A percentile compares a stretch with the other conserved stretches of the same genome.
Evolutionary conservation across 2,329 filamentous ascomycete genomes (phyloP).

Genomic region (Penicillium thymicola): DNA sequence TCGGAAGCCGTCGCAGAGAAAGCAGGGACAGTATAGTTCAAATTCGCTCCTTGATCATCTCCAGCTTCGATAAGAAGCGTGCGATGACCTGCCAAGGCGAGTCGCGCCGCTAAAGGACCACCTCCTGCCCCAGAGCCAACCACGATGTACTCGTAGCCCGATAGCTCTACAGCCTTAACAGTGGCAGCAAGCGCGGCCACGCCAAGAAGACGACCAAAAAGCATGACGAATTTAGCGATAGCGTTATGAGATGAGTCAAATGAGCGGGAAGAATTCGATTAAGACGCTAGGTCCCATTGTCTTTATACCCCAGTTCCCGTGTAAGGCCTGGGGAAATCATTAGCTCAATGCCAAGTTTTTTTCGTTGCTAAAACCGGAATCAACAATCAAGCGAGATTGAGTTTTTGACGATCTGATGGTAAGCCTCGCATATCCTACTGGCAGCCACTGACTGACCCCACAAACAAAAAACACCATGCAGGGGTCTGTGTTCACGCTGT

Average conservation of each 20-base stretch:
- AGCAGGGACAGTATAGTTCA: conserved; percentile 31
- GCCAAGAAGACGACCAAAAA: conserved; percentile 9
- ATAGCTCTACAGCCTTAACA: conserved; percentile 22
- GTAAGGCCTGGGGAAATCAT: not conserved
- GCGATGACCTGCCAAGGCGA: conserved; percentile 35
- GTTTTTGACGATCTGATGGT: not conserved
- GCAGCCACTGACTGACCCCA: not conserved
- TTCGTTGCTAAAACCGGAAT: not conserved
- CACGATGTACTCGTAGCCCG: conserved; percentile 40
- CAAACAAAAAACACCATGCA: too few species aligned
- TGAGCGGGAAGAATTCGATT: not conserved
- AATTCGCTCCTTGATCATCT: conserved; percentile 32
- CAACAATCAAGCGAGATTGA: not conserved
- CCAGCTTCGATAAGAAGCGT: conserved; percentile 41
- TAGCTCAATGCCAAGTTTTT: not conserved
- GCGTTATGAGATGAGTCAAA: not conserved
- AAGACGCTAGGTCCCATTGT: not conserved
- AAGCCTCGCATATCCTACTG: not conserved
- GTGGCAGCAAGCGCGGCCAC: conserved; percentile 15
- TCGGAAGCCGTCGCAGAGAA: conserved; percentile 30
- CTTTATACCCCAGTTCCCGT: not conserved
- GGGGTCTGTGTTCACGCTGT: too few species aligned
- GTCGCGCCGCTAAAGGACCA: conserved; percentile 35
- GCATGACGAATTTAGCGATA: conserved; percentile 8
- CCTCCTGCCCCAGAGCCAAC: conserved; percentile 39